These are phyloP conservation scores for Chaetomium sp. DNA, from an alignment of 2,329 filamentous ascomycete genomes.

Conservation along the genomic window DNA sequence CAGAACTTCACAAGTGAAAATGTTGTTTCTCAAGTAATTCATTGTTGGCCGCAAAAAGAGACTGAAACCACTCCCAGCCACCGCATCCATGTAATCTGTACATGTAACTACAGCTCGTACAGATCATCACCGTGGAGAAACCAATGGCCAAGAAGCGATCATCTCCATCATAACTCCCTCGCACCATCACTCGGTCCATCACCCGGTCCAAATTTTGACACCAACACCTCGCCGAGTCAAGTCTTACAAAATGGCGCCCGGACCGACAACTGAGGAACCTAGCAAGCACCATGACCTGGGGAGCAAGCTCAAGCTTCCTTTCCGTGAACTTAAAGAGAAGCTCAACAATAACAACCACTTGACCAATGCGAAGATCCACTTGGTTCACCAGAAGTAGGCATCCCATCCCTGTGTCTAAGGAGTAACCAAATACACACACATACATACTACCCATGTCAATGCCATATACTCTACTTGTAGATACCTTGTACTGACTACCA, in stretches of 20 bases:
- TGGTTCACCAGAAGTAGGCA: constrained; percentile 61
- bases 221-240: neutral
- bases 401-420: constrained; percentile 10
- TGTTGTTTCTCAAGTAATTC: neutral
- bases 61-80: neutral
- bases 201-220: neutral
- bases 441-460: neutral
- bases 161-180: neutral
- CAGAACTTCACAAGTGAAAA: neutral
- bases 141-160: neutral
- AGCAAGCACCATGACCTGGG: constrained; percentile 39
- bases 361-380: constrained; percentile 58
- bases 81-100: no score
- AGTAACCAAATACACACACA: no score
- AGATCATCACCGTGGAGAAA: neutral
- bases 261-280: constrained; percentile 3
- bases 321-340: constrained; percentile 54
- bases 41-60: neutral
- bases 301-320: constrained; percentile 54
- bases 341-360: constrained; percentile 53
- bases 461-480: neutral
- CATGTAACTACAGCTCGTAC: no score
- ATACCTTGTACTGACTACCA: neutral
- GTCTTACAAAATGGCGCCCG: neutral
- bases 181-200: neutral